Conservation (phyloP, 1,284 basidiomycete genomes). For the Ustilago curta region DNA sequence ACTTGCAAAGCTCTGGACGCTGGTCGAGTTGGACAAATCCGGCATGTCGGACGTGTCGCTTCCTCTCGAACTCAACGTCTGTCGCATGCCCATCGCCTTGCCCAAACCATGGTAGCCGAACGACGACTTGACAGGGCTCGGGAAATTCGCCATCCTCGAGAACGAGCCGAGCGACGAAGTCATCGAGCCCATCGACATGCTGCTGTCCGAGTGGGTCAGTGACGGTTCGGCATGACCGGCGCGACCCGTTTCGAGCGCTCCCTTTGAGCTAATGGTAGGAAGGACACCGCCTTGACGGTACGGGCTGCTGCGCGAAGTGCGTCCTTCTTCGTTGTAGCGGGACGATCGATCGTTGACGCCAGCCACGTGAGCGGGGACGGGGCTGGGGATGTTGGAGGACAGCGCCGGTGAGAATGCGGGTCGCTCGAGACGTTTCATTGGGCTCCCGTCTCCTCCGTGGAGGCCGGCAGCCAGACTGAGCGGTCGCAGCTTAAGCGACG, state of each 20-base stretch:
- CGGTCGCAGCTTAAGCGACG: conserved; percentile 43
- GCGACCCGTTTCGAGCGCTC: conserved; percentile 36
- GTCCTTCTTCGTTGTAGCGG: conserved; percentile 46
- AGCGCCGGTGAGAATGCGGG: conserved; percentile 50
- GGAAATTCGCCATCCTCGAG: conserved; percentile 34
- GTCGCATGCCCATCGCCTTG: conserved; percentile 35
- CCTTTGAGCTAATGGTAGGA: conserved; percentile 48
- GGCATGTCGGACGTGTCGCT: conserved; percentile 13
- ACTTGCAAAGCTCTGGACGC: conserved; percentile 30
- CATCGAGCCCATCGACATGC: conserved; percentile 36
- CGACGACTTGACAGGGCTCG: conserved; percentile 28
- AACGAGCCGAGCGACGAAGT: conserved; percentile 41
- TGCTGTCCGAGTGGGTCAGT: conserved; percentile 38
- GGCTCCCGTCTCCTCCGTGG: conserved; percentile 30
- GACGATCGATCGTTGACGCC: conserved; percentile 24
- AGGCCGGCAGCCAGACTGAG: conserved; percentile 43
- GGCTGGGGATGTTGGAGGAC: conserved; percentile 41
- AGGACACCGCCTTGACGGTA: conserved; percentile 49
- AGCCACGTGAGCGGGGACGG: conserved; percentile 24
- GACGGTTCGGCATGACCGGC: conserved; percentile 32
- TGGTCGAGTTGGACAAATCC: conserved; percentile 15
- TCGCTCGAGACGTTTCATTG: conserved; percentile 44
- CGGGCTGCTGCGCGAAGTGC: conserved; percentile 31
- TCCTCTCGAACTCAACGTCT: conserved; percentile 11
- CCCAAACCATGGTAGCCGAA: conserved; percentile 23